Base-by-base conservation (phyloP, 768 basidiomycete genomes). In the Lactarius psammicola region DNA sequence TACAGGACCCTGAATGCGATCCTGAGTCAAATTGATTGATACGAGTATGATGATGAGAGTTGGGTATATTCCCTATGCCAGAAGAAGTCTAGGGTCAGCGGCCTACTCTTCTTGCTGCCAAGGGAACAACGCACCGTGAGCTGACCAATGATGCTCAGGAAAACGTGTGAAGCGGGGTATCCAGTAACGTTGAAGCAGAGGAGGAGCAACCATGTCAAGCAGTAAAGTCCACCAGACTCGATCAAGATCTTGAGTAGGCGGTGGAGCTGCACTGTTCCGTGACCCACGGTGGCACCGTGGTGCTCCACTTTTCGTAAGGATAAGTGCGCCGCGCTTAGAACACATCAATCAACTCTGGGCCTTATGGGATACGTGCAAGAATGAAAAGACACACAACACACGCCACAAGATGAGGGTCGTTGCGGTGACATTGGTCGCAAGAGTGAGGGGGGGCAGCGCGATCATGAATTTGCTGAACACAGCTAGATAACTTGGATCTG, bases 1-100 rank as follows among this genome's bases (percentile, higher is more conserved):
- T 34, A 15, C 31, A 20, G 60, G 15, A 3, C 54, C 55, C 55
- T 51, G 59, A 15, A 18, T 20, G 23, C 26, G 59, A 18, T 66
- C 61, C 26, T 56, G 68, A 28, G 56, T 68, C 20, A 53, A 8
- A 59, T 77, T 72, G 34, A 70, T 63, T 20, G 72, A 68, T 60
- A 73, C 74, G 34, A 77, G 75, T 40, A 72, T 71, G 49, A 68
- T 66, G 51, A 68, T 68, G 3, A 68, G 51, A 1, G 67, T 68
- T 4, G 64, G 67, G 53, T 68, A 66, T 66, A 68, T 66, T 7
- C 67, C 64, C 64, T 68, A 15, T 2, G 1, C n/a, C n/a, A n/a
- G n/a, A n/a, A 30, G 30, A 33, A 40, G 58, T n/a, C 33, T 38
- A n/a, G 44, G 36, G 36, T 61, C 17, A 51, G 46, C 44, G 44